Evolutionary conservation across 768 basidiomycete species (phyloP), one percentile per base, ranked within the genome.

Genomic region (Suillus alpinus): DNA sequence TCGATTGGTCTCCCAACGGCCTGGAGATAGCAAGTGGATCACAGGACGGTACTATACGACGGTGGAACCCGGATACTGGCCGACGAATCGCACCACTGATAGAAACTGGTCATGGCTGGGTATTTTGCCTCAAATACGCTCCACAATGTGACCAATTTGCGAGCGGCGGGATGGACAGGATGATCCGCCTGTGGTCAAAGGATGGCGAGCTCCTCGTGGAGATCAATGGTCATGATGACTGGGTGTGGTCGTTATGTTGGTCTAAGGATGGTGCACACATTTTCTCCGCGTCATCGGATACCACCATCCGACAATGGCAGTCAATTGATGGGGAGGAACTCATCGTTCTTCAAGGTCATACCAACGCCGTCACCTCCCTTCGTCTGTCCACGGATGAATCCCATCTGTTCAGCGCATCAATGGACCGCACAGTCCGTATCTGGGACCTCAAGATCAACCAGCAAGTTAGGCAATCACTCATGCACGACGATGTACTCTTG

Each of bases 401-500:
- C 4, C n/a, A 43, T 43, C 43, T 43, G n/a, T 7, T 43, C 8
- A 43, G 43, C 7, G 43, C 43, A 9, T 43, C 43, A 20, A 3
- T 8, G 5, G 43, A 43, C 10, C 9, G 4, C 7, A 20, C 43
- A 20, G 43, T 43, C 18, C 40, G 40, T 5, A 41, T 41, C 4
- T 41, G 40, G 40, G 40, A 41, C 40, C 18, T 41, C 6, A 18
- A 41, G 18, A 41, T 18, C 6, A 41, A 41, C 18, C 40, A 41
- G 18, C 40, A 6, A 41, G 40, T 41, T 18, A 16, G 40, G 18
- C 5, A n/a, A 8, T 16, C 18, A 8, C 41, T n/a, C 43, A 10
- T 20, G 9, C 96, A 99, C 72, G 87, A 84, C 6, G 93, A 94
- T 67, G 91, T 94, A 72, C 85, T 99, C 0, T 78, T 93, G 49